Percentiles rank a stretch among this genome's conserved stretches.
phyloP scores from a whole-genome alignment of 139 green algal species.

The Chlamydomonas incerta region DNA sequence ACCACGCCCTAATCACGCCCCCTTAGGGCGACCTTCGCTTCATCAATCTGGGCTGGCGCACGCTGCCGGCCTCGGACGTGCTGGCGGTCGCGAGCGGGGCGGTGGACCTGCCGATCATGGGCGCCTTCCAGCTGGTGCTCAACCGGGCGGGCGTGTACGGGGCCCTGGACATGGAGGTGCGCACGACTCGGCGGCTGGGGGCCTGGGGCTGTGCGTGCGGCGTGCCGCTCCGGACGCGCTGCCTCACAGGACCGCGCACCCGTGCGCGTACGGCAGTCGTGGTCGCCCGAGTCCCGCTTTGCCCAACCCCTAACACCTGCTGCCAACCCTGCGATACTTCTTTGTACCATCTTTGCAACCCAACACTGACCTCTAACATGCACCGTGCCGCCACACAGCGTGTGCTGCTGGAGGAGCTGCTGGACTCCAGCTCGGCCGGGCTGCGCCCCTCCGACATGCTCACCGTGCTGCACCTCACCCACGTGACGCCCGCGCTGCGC shows the following conservation, averaged over 20 bases:
- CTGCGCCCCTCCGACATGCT: slow-evolving; percentile 11
- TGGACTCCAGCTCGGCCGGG: not conserved
- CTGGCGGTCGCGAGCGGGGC: not conserved
- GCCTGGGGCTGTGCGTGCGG: not conserved
- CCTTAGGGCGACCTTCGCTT: slow-evolving; percentile 24
- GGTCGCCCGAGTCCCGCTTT: no score
- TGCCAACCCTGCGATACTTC: no score
- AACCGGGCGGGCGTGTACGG: not conserved
- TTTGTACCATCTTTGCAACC: no score
- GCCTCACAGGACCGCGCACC: no score
- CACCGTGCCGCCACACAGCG: not conserved
- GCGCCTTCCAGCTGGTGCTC: not conserved
- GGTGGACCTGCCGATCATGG: not conserved
- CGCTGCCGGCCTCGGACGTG: not conserved
- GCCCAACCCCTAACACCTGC: no score
- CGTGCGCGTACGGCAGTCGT: no score
- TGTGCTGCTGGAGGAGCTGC: not conserved
- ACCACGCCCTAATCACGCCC: not conserved
- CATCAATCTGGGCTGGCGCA: not conserved
- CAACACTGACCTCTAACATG: no score
- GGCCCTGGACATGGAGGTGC: not conserved
- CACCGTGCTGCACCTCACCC: not conserved
- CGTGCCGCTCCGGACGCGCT: no score
- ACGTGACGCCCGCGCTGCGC: not conserved
- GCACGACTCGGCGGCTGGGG: not conserved